A percentile compares a stretch with the other conserved stretches of the same genome.
Conservation (phyloP, 202 grass and related monocot genomes). For the Thinopyrum obtusiflorum region DNA sequence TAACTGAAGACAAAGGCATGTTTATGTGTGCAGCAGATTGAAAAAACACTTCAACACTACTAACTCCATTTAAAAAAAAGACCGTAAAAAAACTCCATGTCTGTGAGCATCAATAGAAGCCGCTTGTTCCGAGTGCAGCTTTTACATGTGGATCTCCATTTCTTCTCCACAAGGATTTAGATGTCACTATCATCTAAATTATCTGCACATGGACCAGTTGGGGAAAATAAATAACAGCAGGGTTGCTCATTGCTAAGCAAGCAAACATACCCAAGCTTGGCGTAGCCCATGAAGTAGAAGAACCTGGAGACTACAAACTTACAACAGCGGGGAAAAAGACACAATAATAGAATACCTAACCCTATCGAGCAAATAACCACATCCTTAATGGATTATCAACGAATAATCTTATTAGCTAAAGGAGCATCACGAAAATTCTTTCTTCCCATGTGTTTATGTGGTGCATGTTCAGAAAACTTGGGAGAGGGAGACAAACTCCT, state of each 20-base stretch:
- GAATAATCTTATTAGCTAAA: background rate
- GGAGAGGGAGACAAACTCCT: background rate
- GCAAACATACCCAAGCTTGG: conserved; percentile 70
- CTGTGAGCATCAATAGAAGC: too few relatives aligned
- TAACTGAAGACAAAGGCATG: background rate
- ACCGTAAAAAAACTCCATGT: too few relatives aligned
- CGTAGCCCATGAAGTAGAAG: conserved; percentile 78
- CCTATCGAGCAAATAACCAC: background rate
- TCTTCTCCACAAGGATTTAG: background rate
- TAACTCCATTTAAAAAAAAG: too few relatives aligned
- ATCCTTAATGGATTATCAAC: background rate
- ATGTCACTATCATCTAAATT: background rate
- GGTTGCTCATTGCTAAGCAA: conserved; percentile 16
- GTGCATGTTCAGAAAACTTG: background rate
- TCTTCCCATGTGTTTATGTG: background rate
- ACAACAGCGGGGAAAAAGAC: background rate
- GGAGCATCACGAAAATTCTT: background rate
- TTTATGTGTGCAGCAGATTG: background rate
- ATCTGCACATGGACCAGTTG: background rate
- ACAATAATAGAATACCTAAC: background rate
- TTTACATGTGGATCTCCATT: background rate
- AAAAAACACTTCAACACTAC: too few relatives aligned
- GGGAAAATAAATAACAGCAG: background rate
- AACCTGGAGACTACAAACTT: conserved; percentile 37
- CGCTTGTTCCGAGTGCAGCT: too few relatives aligned